Evolutionary conservation across 2,329 filamentous ascomycete species (phyloP).

Genomic region (Clarireedia sp.): DNA sequence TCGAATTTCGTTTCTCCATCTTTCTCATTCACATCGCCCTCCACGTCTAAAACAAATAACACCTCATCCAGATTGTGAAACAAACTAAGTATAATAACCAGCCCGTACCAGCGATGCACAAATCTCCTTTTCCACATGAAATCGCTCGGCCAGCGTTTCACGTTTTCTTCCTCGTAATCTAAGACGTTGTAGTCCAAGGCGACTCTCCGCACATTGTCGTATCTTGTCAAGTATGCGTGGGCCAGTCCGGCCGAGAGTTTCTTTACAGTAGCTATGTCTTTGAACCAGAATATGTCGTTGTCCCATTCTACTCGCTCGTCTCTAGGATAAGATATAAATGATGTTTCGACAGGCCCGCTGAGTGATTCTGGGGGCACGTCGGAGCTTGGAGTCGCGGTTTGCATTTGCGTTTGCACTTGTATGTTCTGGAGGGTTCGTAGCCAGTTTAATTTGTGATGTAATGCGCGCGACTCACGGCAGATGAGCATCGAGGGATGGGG

Average conservation of each 20-base stretch:
- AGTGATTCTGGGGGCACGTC: too few species aligned
- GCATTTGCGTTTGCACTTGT: neutral
- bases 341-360: too few species aligned
- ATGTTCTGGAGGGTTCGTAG: neutral
- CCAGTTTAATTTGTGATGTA: slow-evolving; percentile 1
- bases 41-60: slow-evolving; percentile 3
- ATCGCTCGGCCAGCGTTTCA: neutral
- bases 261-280: neutral
- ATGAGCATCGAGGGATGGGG: neutral
- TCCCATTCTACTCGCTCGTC: neutral
- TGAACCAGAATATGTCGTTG: slow-evolving; percentile 5
- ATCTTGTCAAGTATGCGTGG: neutral
- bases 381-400: neutral
- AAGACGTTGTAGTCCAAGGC: slow-evolving; percentile 1
- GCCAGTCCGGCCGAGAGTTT: neutral
- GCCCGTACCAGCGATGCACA: neutral
- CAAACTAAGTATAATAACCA: neutral
- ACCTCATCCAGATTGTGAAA: slow-evolving; percentile 3
- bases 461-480: neutral
- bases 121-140: neutral
- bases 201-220: neutral
- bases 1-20: neutral
- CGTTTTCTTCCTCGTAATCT: slow-evolving; percentile 1
- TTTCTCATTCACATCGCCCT: neutral
- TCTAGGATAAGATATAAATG: neutral